Evolutionary conservation across 108 stramenopile species (phyloP).

Genomic region (Stephanodiscus minutulus): DNA sequence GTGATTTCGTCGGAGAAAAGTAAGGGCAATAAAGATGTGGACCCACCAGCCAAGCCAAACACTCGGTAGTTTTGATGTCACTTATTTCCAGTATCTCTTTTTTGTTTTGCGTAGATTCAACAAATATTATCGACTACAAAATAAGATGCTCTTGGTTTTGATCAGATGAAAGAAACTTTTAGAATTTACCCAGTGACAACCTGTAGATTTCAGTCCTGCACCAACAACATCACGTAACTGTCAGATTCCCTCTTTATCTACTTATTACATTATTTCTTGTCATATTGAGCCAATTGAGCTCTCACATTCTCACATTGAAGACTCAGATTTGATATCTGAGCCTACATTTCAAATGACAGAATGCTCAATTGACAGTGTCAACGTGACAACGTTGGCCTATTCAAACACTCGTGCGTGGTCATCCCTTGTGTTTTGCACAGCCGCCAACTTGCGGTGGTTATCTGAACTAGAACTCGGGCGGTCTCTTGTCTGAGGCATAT

Average conservation of each 20-base stretch:
- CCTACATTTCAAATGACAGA: conserved; percentile 34
- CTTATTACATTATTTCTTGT: conserved; percentile 24
- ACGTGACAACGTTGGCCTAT: conserved; percentile 34
- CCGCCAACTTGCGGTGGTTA: conserved; percentile 33
- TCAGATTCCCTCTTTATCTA: conserved; percentile 7
- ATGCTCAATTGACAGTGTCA: conserved; percentile 24
- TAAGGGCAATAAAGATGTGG: no score
- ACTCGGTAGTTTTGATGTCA: no score
- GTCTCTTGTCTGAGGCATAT: not conserved
- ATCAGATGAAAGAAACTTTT: no score
- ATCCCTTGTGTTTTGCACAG: conserved; percentile 42
- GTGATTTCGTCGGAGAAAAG: no score
- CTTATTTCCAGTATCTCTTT: no score
- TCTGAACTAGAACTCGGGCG: not conserved
- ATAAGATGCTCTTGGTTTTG: no score
- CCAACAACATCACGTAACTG: not conserved
- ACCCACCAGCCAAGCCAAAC: no score
- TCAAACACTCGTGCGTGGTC: conserved; percentile 30
- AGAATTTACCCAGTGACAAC: no score
- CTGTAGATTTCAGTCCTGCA: no score
- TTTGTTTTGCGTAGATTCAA: no score
- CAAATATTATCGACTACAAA: no score
- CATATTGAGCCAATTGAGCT: conserved; percentile 32
- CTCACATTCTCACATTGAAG: conserved; percentile 13
- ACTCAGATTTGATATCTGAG: not conserved